phyloP scores from a whole-genome alignment of 352 stramenopile genomes.

The Globisporangium radiosum region DNA sequence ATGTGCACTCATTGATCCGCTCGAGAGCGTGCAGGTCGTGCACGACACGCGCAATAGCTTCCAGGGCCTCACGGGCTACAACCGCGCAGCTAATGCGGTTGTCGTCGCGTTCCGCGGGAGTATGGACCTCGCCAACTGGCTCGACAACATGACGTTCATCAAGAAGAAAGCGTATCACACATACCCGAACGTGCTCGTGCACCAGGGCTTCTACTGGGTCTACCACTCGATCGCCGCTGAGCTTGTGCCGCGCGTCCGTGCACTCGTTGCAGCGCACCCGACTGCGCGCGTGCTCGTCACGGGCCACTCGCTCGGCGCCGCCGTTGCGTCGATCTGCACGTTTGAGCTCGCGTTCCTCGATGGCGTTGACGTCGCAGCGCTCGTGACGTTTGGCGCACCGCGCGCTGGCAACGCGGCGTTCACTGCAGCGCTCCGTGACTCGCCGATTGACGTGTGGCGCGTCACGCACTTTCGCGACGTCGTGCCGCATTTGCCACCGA shows the following conservation, averaged over 20 bases:
- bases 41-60: slow-evolving; percentile 72
- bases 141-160: slow-evolving; percentile 81
- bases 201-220: slow-evolving; percentile 79
- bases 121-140: slow-evolving; percentile 80
- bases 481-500: slow-evolving; percentile 71
- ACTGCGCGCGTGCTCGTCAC: slow-evolving; percentile 50
- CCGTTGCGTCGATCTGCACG: slow-evolving; percentile 61
- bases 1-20: slow-evolving; percentile 45
- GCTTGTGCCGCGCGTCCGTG: slow-evolving; percentile 29
- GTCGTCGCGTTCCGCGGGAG: slow-evolving; percentile 77
- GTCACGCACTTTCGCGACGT: slow-evolving; percentile 75
- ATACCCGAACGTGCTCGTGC: slow-evolving; percentile 57
- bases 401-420: slow-evolving; percentile 71
- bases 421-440: slow-evolving; percentile 37
- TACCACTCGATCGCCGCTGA: slow-evolving; percentile 56
- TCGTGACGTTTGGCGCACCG: slow-evolving; percentile 79
- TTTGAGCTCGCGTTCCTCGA: slow-evolving; percentile 69
- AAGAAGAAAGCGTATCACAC: slow-evolving; percentile 59
- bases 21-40: slow-evolving; percentile 47
- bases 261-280: slow-evolving; percentile 28
- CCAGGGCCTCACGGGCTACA: slow-evolving; percentile 76
- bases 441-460: slow-evolving; percentile 56
- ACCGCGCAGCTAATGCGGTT: slow-evolving; percentile 34
- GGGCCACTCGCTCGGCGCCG: slow-evolving; percentile 70
- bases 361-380: slow-evolving; percentile 35